Base-by-base conservation (phyloP, 2,329 filamentous ascomycete species). In the Esteya vermicola region DNA sequence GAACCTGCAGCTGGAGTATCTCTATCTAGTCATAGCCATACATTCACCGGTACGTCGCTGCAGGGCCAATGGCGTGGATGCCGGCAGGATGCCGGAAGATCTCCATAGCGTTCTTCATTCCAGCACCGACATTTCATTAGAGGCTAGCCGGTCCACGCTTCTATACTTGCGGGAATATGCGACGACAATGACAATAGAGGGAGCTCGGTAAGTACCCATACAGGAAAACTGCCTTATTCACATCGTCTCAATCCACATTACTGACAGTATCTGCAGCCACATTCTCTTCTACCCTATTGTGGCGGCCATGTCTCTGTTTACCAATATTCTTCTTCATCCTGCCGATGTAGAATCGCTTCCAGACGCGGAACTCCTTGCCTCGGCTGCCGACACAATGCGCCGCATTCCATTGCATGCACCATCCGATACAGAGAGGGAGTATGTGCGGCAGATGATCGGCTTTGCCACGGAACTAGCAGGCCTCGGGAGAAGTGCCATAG, bases 1-100 rank as follows among this genome's bases (percentile, higher is more conserved):
- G n/a, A 9, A 36, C n/a, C 23, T 36, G 21, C 34, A 36, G 34
- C 34, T 36, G 6, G 34, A 25, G 34, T 36, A 36, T 23, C 34
- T 26, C 23, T 23, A 36, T 4, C 21, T 36, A 4, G 27, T 36
- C 22, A 27, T 23, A 13, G 13, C 27, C 13, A 36, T 36, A 21
- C 34, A 36, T 23, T 26, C 34, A 9, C 25, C 34, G 5, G 22
- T 36, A 16, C 21, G 34, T 9, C 34, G 34, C n/a, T 27, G 27
- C 34, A 36, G 23, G n/a, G 13, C 5, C 14, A 16, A 14, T 4
- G 19, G 6, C 6, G 12, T 5, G 22, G 9, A 7, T 4, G 22
- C 5, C 21, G 34, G 10, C 34, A 23, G 27, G 9, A 5, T 10
- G 6, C 13, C 34, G 10, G 22, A 18, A 16, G 19, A 36, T 23